Conservation (phyloP, 441 rosid species). For the Gossypium laxum region DNA sequence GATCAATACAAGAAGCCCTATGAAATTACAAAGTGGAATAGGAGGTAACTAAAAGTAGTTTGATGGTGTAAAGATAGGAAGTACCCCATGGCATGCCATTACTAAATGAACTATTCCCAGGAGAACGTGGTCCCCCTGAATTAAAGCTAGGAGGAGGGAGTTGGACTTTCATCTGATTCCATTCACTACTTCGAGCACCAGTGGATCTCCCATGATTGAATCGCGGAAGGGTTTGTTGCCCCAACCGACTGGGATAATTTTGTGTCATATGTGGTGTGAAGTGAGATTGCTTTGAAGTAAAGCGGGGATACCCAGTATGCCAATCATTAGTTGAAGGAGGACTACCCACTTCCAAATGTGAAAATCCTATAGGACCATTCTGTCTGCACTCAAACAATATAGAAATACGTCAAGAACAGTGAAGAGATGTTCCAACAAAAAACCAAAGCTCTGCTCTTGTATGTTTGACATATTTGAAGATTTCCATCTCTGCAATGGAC, state of each 20-base stretch:
- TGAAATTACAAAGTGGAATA: background rate
- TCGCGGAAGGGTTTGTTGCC: slow-evolving; percentile 64
- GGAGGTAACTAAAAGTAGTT: background rate
- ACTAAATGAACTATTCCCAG: slow-evolving; percentile 63
- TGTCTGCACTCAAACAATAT: slow-evolving; percentile 40
- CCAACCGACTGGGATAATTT: slow-evolving; percentile 84
- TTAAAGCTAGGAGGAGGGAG: slow-evolving; percentile 50
- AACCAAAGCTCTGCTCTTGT: background rate
- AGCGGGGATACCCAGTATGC: slow-evolving; percentile 53
- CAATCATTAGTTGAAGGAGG: slow-evolving; percentile 60
- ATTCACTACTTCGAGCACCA: slow-evolving; percentile 45
- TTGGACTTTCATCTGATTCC: slow-evolving; percentile 64
- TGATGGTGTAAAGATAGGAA: slow-evolving; percentile 21
- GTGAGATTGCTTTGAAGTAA: slow-evolving; percentile 51
- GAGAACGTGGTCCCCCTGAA: slow-evolving; percentile 69
- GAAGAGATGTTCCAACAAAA: background rate
- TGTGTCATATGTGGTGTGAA: slow-evolving; percentile 47
- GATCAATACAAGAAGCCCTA: background rate
- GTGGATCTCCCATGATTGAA: slow-evolving; percentile 48
- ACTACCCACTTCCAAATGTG: slow-evolving; percentile 61
- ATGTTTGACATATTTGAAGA: background rate
- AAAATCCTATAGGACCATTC: slow-evolving; percentile 43
- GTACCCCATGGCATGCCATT: slow-evolving; percentile 82
- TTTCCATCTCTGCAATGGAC: background rate
- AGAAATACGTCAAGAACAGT: slow-evolving; percentile 5